These are phyloP conservation scores for Lunularia cruciata DNA, from an alignment of 225 moss, liverwort and hornwort species.

Conservation along the genomic window DNA sequence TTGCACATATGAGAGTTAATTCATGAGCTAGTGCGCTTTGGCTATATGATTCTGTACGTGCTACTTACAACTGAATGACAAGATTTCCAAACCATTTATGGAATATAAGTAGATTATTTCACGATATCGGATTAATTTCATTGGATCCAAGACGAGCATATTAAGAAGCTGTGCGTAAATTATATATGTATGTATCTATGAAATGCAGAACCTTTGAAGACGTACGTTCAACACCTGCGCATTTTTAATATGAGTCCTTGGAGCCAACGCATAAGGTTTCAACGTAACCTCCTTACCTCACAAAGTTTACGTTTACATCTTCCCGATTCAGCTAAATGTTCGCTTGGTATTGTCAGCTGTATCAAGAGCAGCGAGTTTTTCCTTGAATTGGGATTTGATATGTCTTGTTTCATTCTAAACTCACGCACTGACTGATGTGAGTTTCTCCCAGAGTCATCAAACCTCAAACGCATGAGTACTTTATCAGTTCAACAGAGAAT, in stretches of 20 bases:
- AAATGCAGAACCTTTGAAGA: conserved; percentile 69
- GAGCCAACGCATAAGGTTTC: conserved; percentile 84
- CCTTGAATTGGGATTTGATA: too few species aligned
- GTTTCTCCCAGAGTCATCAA: conserved; percentile 90
- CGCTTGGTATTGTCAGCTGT: too few species aligned
- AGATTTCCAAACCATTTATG: background rate
- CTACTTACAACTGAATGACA: background rate
- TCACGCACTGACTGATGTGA: too few species aligned
- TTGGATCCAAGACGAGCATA: too few species aligned
- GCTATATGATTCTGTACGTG: too few species aligned
- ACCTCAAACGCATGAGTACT: conserved; percentile 51
- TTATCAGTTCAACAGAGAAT: conserved; percentile 64
- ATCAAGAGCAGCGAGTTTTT: too few species aligned
- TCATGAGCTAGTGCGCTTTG: background rate
- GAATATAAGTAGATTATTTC: too few species aligned
- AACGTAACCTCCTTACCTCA: conserved; percentile 7
- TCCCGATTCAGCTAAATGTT: too few species aligned
- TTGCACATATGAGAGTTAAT: background rate
- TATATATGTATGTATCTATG: background rate
- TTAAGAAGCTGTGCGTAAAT: background rate
- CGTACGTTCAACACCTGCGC: conserved; percentile 56
- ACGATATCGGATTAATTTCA: background rate
- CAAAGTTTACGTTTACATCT: too few species aligned
- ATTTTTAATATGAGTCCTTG: conserved; percentile 82
- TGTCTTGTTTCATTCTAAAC: too few species aligned